Evolutionary conservation across 164 flowering plant genomes (phyloP).

Genomic region (Protea cynaroides): DNA sequence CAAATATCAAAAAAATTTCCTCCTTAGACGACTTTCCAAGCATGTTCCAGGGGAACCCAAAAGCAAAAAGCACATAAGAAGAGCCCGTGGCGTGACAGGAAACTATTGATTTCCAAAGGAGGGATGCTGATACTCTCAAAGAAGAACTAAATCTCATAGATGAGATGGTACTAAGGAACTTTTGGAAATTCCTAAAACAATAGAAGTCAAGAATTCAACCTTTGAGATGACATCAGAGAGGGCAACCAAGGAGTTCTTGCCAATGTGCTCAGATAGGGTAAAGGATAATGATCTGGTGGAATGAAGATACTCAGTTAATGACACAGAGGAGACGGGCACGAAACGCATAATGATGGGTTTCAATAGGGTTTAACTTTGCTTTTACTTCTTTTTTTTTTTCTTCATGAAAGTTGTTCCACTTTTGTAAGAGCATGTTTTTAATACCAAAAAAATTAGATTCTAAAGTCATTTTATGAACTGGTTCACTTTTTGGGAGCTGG

Average conservation of each 20-base stretch:
- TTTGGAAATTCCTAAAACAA: slow-evolving; percentile 26
- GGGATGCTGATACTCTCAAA: slow-evolving; percentile 61
- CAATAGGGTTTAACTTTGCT: too few species aligned
- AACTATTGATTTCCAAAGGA: slow-evolving; percentile 18
- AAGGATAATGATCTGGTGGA: slow-evolving; percentile 46
- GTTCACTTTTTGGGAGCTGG: too few species aligned
- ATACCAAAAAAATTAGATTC: too few species aligned
- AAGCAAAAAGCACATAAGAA: slow-evolving; percentile 37
- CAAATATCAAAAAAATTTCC: slow-evolving; percentile 41
- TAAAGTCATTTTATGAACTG: too few species aligned
- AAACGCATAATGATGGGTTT: slow-evolving; percentile 4
- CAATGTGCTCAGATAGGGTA: slow-evolving; percentile 55
- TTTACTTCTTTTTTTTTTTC: too few species aligned
- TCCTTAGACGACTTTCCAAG: slow-evolving; percentile 46
- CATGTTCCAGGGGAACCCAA: slow-evolving; percentile 69
- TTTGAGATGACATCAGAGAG: slow-evolving; percentile 32
- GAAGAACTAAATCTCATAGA: slow-evolving; percentile 61
- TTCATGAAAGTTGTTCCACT: too few species aligned
- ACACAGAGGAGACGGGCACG: background rate
- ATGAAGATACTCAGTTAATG: slow-evolving; percentile 61
- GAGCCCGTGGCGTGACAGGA: slow-evolving; percentile 36
- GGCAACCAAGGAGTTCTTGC: slow-evolving; percentile 35
- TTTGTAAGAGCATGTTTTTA: too few species aligned
- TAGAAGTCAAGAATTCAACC: slow-evolving; percentile 23
- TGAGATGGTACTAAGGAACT: slow-evolving; percentile 62